Evolutionary conservation across 257 asterid genomes (phyloP), one percentile per base, ranked within the genome.

Genomic region (Solanum raphanifolium): DNA sequence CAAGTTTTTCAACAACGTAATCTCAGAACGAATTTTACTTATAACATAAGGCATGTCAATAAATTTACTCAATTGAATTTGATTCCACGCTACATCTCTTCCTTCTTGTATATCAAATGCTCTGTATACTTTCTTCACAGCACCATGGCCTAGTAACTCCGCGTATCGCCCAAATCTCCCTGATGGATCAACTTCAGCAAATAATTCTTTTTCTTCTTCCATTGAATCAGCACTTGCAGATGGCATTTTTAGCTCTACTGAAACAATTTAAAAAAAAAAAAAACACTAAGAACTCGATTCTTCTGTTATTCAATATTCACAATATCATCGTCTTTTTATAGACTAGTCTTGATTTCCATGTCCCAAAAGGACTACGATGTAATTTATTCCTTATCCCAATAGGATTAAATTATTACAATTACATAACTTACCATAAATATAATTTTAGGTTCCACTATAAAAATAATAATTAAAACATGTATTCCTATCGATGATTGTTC

Each of bases 11-110:
- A 87, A 72, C 68, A 78, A 6, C n/a, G 25, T 25, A 8, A 87
- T 79, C 86, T 87, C 89, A 0, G 89, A 87, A 35, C 20, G 82
- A 52, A 87, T 60, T 39, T 66, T 78, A 6, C n/a, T 38, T 3
- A 87, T 23, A 15, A 87, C 48, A 13, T 48, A 76, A 52, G 89
- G 89, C 36, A 55, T 27, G 34, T 58, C 68, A 13, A 79, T 79
- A n/a, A 87, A 87, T 55, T 87, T 78, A 31, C 81, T 81, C 86
- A 87, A 62, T 27, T 43, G 68, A 35, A 87, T 82, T 60, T 87
- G 86, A 72, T 87, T 87, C 89, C 89, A 87, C 15, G 89, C 89
- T 3, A 87, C 86, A 38, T 87, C 89, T 62, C 89, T 87, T 10
- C 89, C 89, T 78, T 87, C 89, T 60, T 79, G 29, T 31, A 55